These are phyloP conservation scores for Ammopiptanthus mongolicus DNA, from an alignment of 306 rosid species.

Conservation along the genomic window DNA sequence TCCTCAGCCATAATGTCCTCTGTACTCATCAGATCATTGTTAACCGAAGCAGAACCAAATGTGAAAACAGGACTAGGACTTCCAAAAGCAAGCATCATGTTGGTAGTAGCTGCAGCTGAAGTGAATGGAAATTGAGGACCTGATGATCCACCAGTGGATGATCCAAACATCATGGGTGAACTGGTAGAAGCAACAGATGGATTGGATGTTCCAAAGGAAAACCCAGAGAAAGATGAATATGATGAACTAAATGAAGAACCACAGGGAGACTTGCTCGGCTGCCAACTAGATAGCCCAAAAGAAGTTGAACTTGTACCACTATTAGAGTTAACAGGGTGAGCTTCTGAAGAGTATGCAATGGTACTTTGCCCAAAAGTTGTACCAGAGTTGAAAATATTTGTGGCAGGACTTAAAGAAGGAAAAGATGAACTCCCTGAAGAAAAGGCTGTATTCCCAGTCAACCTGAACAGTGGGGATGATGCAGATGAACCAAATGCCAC, in stretches of 20 bases:
- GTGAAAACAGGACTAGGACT: conserved; percentile 32
- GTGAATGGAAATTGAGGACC: conserved; percentile 52
- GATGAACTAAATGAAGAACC: conserved; percentile 39
- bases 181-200: conserved; percentile 29
- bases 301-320: conserved; percentile 36
- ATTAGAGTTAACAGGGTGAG: conserved; percentile 40
- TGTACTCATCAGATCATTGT: conserved; percentile 74
- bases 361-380: conserved; percentile 32
- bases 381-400: conserved; percentile 32
- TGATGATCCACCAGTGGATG: conserved; percentile 42
- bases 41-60: conserved; percentile 40
- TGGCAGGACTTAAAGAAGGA: conserved; percentile 40
- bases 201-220: conserved; percentile 32
- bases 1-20: conserved; percentile 99
- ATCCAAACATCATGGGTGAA: conserved; percentile 42
- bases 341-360: conserved; percentile 44
- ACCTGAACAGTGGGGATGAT: conserved; percentile 39
- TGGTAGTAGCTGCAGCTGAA: conserved; percentile 39
- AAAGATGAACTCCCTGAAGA: conserved; percentile 50
- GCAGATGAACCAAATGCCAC: conserved; percentile 48
- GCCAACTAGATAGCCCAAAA: conserved; percentile 52
- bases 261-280: conserved; percentile 46
- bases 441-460: conserved; percentile 37
- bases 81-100: conserved; percentile 54
- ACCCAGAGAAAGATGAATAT: conserved; percentile 30